phyloP scores from a whole-genome alignment of 441 rosid genomes.

The Erodium texanum region DNA sequence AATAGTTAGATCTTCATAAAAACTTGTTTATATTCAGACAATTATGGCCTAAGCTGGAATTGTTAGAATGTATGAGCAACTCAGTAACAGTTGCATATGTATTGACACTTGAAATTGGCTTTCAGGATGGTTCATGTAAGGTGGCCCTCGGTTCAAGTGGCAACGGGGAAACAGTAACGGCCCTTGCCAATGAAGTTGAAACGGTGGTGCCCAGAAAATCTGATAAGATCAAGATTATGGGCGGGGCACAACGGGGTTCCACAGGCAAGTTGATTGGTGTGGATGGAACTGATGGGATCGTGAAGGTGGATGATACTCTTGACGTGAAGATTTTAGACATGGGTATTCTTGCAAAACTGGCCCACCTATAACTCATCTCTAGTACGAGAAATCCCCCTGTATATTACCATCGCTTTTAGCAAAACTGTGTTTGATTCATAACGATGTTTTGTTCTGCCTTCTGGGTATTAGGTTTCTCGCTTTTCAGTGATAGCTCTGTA shows the following conservation, averaged over 20 bases:
- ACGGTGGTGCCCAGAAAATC: slow-evolving; percentile 66
- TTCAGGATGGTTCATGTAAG: slow-evolving; percentile 76
- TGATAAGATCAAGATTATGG: slow-evolving; percentile 79
- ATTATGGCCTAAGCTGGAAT: no score
- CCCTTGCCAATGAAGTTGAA: slow-evolving; percentile 49
- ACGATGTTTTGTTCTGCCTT: no score
- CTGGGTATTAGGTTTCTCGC: no score
- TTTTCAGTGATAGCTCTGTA: no score
- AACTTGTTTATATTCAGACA: background rate
- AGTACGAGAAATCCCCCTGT: background rate
- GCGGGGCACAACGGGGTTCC: slow-evolving; percentile 69
- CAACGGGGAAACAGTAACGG: slow-evolving; percentile 49
- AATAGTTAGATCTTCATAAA: background rate
- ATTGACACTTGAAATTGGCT: background rate
- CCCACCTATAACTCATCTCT: slow-evolving; percentile 3
- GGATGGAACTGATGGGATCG: slow-evolving; percentile 85
- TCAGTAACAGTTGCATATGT: background rate
- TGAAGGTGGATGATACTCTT: slow-evolving; percentile 72
- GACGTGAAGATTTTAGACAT: slow-evolving; percentile 89
- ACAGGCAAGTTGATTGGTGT: slow-evolving; percentile 89
- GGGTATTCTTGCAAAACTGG: slow-evolving; percentile 63
- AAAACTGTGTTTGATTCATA: background rate
- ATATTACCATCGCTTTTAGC: background rate
- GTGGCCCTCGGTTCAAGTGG: slow-evolving; percentile 60
- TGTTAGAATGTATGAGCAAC: background rate